These are phyloP conservation scores for Fonsecaea monophora DNA, from an alignment of 2,329 filamentous ascomycete species.

Conservation along the genomic window DNA sequence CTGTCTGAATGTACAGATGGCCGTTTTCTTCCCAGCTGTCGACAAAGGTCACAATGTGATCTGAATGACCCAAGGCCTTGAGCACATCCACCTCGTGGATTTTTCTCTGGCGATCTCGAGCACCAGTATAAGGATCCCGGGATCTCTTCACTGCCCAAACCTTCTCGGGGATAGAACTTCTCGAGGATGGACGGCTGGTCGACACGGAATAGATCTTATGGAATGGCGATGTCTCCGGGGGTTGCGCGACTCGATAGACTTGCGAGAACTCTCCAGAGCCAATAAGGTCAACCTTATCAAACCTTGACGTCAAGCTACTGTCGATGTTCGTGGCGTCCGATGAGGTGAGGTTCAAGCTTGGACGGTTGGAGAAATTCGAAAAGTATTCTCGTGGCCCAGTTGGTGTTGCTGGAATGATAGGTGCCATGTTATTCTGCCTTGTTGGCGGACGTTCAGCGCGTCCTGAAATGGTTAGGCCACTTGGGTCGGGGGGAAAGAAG, in stretches of 20 bases:
- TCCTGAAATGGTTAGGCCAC: slow-evolving; percentile 80
- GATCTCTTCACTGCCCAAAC: slow-evolving; percentile 96
- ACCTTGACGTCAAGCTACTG: slow-evolving; percentile 73
- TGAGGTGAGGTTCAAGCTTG: slow-evolving; percentile 72
- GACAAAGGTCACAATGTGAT: slow-evolving; percentile 84
- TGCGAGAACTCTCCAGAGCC: slow-evolving; percentile 92
- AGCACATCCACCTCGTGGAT: slow-evolving; percentile 83
- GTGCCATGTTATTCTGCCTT: slow-evolving; percentile 47
- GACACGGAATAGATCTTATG: slow-evolving; percentile 54
- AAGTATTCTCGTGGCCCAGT: slow-evolving; percentile 70
- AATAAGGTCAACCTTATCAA: slow-evolving; percentile 79
- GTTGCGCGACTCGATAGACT: slow-evolving; percentile 77
- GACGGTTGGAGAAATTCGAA: slow-evolving; percentile 64
- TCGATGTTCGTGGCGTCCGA: slow-evolving; percentile 78
- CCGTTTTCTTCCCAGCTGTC: slow-evolving; percentile 86
- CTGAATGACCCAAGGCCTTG: slow-evolving; percentile 75
- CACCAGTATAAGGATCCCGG: slow-evolving; percentile 77
- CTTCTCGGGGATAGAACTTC: slow-evolving; percentile 61
- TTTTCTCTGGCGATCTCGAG: slow-evolving; percentile 80
- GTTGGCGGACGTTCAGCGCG: slow-evolving; percentile 53
- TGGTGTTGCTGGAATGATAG: slow-evolving; percentile 77
- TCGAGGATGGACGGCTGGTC: slow-evolving; percentile 58
- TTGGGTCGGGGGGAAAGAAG: slow-evolving; percentile 78
- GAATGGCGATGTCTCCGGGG: slow-evolving; percentile 48
- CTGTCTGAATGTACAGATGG: slow-evolving; percentile 94